Conservation (phyloP, 2,329 filamentous ascomycete species). For the Cadophora malorum region DNA sequence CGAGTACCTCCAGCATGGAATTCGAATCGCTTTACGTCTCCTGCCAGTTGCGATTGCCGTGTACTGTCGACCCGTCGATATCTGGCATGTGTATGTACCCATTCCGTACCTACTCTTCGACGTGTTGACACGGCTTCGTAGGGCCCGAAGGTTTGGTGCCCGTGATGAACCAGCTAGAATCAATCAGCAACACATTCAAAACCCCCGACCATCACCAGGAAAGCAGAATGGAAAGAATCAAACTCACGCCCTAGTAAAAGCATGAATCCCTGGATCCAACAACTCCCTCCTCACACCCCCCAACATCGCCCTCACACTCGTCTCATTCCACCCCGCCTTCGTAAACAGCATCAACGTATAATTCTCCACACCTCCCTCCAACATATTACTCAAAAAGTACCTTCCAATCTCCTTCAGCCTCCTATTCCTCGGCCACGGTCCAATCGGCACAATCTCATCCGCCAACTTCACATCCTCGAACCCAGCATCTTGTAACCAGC, state of each 20-base stretch:
- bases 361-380: constrained; percentile 36
- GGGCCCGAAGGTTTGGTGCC: background rate
- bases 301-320: constrained; percentile 33
- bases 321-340: constrained; percentile 34
- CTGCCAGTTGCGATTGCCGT: too few relatives aligned
- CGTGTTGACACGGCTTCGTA: background rate
- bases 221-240: too few relatives aligned
- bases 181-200: background rate
- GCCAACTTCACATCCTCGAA: constrained; percentile 49
- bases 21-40: too few relatives aligned
- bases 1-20: too few relatives aligned
- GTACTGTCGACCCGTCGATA: too few relatives aligned
- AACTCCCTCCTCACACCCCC: constrained; percentile 33
- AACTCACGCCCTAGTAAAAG: constrained; percentile 33
- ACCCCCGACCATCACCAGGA: background rate
- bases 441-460: constrained; percentile 35
- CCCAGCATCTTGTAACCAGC: constrained; percentile 46
- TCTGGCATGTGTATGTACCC: too few relatives aligned
- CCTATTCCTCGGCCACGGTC: constrained; percentile 45
- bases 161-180: constrained; percentile 21
- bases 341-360: constrained; percentile 35
- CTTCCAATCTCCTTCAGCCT: constrained; percentile 43
- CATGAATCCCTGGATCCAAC: constrained; percentile 33
- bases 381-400: constrained; percentile 35
- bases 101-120: background rate